These are phyloP conservation scores for Apium graveolens DNA, from an alignment of 129 eudicot species.

Conservation along the genomic window DNA sequence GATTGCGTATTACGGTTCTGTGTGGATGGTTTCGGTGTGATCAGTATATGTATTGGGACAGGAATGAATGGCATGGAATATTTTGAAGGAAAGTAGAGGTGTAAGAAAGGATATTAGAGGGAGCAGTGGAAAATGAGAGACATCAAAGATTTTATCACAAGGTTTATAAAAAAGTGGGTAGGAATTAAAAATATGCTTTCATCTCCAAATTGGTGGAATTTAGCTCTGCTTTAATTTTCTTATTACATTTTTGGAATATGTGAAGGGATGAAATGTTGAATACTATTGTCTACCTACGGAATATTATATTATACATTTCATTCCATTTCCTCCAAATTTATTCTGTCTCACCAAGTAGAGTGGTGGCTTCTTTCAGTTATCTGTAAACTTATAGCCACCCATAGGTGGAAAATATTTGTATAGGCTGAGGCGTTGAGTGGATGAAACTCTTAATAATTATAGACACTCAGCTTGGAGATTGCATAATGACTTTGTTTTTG, in stretches of 20 bases:
- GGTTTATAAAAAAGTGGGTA: neutral
- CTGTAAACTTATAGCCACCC: neutral
- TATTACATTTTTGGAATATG: neutral
- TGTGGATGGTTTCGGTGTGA: constrained; percentile 35
- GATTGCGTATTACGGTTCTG: constrained; percentile 26
- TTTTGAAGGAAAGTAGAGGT: too few species aligned
- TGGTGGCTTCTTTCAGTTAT: neutral
- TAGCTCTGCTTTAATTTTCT: neutral
- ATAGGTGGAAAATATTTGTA: neutral
- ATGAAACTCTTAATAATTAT: neutral
- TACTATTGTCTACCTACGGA: neutral
- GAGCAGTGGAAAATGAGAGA: too few species aligned
- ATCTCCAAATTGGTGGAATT: neutral
- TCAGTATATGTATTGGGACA: too few species aligned
- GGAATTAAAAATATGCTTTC: neutral
- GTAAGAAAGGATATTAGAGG: too few species aligned
- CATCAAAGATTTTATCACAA: neutral
- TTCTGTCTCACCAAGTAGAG: neutral
- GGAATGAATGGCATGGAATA: too few species aligned
- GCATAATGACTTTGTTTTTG: neutral
- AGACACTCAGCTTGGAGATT: neutral
- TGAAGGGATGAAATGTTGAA: neutral
- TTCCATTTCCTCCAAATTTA: neutral
- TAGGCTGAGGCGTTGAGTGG: neutral
- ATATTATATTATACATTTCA: neutral